Base-by-base conservation (phyloP, 352 stramenopile species). In the Phytophthora melonis region DNA sequence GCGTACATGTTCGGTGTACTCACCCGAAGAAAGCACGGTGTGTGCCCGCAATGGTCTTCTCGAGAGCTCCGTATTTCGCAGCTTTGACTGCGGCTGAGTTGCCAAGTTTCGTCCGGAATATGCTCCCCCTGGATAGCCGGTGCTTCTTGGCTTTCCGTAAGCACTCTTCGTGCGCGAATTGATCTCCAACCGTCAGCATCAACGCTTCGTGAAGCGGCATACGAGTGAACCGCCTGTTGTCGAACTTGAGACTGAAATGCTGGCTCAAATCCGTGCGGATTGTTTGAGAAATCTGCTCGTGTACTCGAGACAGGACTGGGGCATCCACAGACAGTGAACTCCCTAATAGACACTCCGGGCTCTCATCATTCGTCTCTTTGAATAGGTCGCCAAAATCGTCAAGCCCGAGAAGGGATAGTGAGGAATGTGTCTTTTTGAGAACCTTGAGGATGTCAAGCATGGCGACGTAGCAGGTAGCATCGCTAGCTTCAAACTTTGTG, bases 261-360 rank as follows among this genome's bases (percentile, higher is more conserved):
- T 86, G 84, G 50, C 84, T 90, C 7, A 94, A 55, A 68, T 95
- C 86, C 3, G 77, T 81, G 9, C 85, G 75, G 21, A 95, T 59
- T 11, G 68, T 79, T 58, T 72, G 58, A 9, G 80, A 74, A 16
- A 90, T 76, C 57, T 93, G 87, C 5, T 78, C 66, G 47, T 82
- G 70, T 8, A 93, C 69, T 18, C 88, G 74, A 25, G 85, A 83
- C 19, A 54, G 56, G 19, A 74, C 74, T 10, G 30, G 50, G 49
- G n/a, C 64, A 2, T 63, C 53, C 13, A 62, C 43, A 18, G 63
- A 61, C 21, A 54, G 32, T 19, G 84, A 74, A n/a, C 77, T 58
- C 19, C 23, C 66, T 19, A 66, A 13, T 3, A 78, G 50, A 27
- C 55, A 77, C 11, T 64, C 41, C 3, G 66, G 5, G n/a, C 16